These are phyloP conservation scores for Ophiostoma angusticollis DNA, from an alignment of 2,329 filamentous ascomycete species.

Conservation along the genomic window DNA sequence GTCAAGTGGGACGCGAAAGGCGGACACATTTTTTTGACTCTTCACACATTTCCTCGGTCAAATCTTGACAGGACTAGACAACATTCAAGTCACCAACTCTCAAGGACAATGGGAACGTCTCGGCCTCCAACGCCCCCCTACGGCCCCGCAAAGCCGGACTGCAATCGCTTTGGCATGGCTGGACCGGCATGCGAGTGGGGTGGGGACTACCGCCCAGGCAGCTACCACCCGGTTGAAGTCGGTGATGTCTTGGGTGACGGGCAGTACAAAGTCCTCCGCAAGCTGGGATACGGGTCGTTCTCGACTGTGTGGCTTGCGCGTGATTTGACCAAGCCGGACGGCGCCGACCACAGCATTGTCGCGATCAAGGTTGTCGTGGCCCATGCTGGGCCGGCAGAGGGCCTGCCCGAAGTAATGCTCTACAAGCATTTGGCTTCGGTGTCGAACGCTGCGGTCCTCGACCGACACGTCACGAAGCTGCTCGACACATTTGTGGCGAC, in stretches of 20 bases:
- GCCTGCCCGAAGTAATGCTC: neutral
- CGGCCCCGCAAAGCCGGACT: too few relatives aligned
- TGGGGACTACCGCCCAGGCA: conserved; percentile 18
- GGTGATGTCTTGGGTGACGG: conserved; percentile 18
- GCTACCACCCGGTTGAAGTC: conserved; percentile 18
- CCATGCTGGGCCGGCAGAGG: neutral
- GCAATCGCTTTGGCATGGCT: too few relatives aligned
- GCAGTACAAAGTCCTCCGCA: conserved; percentile 18
- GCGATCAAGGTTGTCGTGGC: neutral
- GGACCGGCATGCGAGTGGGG: conserved; percentile 18
- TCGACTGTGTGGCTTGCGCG: conserved; percentile 20
- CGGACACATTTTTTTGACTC: too few relatives aligned
- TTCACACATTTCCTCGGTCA: too few relatives aligned
- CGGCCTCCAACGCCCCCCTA: too few relatives aligned
- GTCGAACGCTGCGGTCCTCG: neutral
- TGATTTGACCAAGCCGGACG: conserved; percentile 17
- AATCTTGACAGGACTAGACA: too few relatives aligned
- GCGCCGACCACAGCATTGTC: neutral
- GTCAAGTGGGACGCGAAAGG: too few relatives aligned
- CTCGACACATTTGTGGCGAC: neutral
- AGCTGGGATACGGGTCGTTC: conserved; percentile 18
- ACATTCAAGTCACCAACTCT: too few relatives aligned
- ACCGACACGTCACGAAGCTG: conserved; percentile 1
- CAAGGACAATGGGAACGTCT: too few relatives aligned
- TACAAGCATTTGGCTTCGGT: neutral